Percentiles rank a stretch among this genome's conserved stretches.
Conservation (phyloP, 805 yeast species). For the Kluyveromyces nonfermentans region DNA sequence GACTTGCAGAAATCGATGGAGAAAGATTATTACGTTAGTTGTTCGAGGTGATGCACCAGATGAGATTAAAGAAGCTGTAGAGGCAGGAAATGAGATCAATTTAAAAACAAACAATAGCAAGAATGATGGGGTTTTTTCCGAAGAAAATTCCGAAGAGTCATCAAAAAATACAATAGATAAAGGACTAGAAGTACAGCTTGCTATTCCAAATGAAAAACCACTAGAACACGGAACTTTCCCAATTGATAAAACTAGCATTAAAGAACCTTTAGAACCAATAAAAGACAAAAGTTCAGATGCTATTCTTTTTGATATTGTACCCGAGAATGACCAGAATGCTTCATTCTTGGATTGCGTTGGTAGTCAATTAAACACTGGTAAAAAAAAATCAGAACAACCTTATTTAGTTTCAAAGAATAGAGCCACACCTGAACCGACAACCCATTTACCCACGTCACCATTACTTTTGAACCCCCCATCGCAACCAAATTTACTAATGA, state of each 20-base stretch:
- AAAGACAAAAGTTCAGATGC: neutral
- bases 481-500: neutral
- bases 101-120: slow-evolving; percentile 6
- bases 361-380: neutral
- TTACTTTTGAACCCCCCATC: neutral
- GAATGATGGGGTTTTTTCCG: slow-evolving; percentile 6
- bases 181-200: neutral
- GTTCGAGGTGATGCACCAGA: slow-evolving; percentile 55
- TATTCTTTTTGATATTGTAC: slow-evolving; percentile 1
- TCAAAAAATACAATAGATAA: neutral
- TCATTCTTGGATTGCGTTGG: neutral
- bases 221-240: neutral
- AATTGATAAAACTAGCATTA: neutral
- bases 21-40: slow-evolving; percentile 71
- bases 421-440: slow-evolving; percentile 1
- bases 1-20: slow-evolving; percentile 89
- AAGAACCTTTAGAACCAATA: neutral
- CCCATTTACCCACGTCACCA: neutral
- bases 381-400: neutral
- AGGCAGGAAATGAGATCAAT: slow-evolving; percentile 36
- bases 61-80: slow-evolving; percentile 49
- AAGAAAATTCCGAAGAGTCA: slow-evolving; percentile 13
- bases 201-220: neutral
- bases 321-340: neutral
- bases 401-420: neutral